phyloP scores from a whole-genome alignment of 1,284 basidiomycete genomes.

The Singerocomus inundabilis region DNA sequence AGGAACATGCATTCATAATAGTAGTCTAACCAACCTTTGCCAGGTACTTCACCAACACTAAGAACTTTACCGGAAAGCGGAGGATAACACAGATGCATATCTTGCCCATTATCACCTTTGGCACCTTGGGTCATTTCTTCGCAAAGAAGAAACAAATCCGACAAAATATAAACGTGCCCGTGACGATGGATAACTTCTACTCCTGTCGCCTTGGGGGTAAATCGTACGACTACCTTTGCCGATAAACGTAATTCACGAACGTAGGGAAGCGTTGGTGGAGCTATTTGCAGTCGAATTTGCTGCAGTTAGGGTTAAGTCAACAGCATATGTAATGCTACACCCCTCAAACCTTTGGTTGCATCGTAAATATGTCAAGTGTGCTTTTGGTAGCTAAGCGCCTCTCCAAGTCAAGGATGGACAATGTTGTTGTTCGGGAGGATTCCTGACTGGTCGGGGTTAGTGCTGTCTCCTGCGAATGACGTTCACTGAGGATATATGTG shows the following conservation, averaged over 20 bases:
- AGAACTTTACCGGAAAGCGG: conserved; percentile 95
- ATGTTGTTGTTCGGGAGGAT: conserved; percentile 49
- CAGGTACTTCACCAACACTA: conserved; percentile 61
- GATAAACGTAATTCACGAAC: conserved; percentile 78
- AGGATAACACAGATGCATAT: conserved; percentile 95
- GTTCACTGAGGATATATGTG: conserved; percentile 40
- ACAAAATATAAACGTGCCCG: conserved; percentile 89
- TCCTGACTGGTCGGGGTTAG: conserved; percentile 52
- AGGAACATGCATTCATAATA: conserved; percentile 11
- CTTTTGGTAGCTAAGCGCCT: conserved; percentile 73
- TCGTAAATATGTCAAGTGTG: conserved; percentile 93
- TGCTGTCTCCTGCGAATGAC: conserved; percentile 58
- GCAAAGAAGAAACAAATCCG: conserved; percentile 89
- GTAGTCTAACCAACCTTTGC: conserved; percentile 45
- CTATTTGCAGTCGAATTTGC: conserved; percentile 91
- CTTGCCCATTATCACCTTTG: conserved; percentile 57
- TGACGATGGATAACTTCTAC: conserved; percentile 69
- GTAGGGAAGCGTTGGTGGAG: conserved; percentile 78
- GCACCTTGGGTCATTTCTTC: conserved; percentile 71
- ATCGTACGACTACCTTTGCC: conserved; percentile 71
- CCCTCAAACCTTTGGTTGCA: conserved; percentile 81
- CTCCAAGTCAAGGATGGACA: conserved; percentile 78
- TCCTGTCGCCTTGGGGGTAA: conserved; percentile 77
- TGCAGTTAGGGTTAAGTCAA: conserved; percentile 35
- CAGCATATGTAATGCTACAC: conserved; percentile 8